These are phyloP conservation scores for Hericium coralloides DNA, from an alignment of 768 basidiomycete species.

Conservation along the genomic window DNA sequence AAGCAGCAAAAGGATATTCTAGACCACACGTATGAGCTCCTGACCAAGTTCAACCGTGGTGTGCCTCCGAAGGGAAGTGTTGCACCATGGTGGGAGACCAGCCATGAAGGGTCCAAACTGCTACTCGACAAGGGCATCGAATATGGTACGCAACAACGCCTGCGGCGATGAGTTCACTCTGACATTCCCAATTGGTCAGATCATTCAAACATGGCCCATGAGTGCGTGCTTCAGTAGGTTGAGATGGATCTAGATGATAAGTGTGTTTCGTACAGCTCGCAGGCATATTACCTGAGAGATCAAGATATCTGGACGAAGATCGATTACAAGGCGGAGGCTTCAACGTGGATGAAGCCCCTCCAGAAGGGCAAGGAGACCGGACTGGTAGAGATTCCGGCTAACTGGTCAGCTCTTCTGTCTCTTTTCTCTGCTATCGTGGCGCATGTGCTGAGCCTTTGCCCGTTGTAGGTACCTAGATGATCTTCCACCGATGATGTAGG, in stretches of 20 bases:
- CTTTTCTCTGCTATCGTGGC: background rate
- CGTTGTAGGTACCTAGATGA: constrained; percentile 56
- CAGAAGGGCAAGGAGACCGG: constrained; percentile 54
- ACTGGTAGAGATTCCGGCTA: constrained; percentile 55
- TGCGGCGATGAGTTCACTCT: background rate
- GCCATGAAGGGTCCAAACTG: constrained; percentile 53
- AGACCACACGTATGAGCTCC: constrained; percentile 52
- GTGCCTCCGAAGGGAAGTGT: constrained; percentile 53
- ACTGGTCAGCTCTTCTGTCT: constrained; percentile 38
- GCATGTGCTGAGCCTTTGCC: background rate
- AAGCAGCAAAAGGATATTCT: constrained; percentile 68
- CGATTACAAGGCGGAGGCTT: constrained; percentile 46
- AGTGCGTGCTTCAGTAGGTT: constrained; percentile 23
- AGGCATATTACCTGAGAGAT: constrained; percentile 61
- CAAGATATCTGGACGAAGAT: constrained; percentile 70
- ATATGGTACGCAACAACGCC: constrained; percentile 40
- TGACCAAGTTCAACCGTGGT: constrained; percentile 58
- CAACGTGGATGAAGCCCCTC: constrained; percentile 71
- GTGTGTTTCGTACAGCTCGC: constrained; percentile 31
- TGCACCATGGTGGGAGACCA: constrained; percentile 78
- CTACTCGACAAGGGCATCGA: constrained; percentile 65
- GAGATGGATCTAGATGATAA: background rate
- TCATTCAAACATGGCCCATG: constrained; percentile 50
- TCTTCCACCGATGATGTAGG: constrained; percentile 65
- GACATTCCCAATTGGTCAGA: constrained; percentile 22